Evolutionary conservation across 805 yeast species (phyloP), one percentile per base, ranked within the genome.

Genomic region (Saccharomyces paradoxus): DNA sequence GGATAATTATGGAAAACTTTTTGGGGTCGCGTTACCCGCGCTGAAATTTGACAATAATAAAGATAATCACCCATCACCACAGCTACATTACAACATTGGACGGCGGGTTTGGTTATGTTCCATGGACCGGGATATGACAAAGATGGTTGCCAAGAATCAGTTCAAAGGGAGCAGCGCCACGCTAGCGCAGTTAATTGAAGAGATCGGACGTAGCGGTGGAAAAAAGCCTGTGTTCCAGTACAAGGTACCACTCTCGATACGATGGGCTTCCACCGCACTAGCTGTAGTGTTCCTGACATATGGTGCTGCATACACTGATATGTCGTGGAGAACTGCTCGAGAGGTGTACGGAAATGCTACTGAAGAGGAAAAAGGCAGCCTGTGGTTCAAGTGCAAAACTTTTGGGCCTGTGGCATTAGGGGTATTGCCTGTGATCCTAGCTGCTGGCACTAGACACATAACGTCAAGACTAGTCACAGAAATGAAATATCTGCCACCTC

Each of bases 401-500:
- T 60, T 58, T 26, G 63, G 64, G 2, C 69, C 71, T 6, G 56
- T 61, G 13, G 55, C 60, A 2, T 54, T 69, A 31, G 55, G 66
- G 1, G 49, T 60, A 4, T 56, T 69, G 24, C 73, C 73, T 7
- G 54, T 69, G 10, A 46, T 65, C 4, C 46, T 69, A 8, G 58
- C 71, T 0, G 29, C 58, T 4, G 63, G 61, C 14, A 60, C 70
- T 1, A 24, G 65, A 3, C 58, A 59, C 46, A 48, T 60, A 0
- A 63, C 65, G 9, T 63, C 71, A 12, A 59, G 71, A 51, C 55
- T 68, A 2, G 66, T 65, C 10, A 63, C 70, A 1, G 60, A 57
- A 24, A 59, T 67, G 9, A 60, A 57, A 2, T 67, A 63, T 49
- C 49, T 67, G 3, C 71, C 69, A 12, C 44, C 44, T 1, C 7